Percentiles rank a stretch among this genome's conserved stretches.
Conservation (phyloP, 441 rosid species). For the Eutrema salsugineum region DNA sequence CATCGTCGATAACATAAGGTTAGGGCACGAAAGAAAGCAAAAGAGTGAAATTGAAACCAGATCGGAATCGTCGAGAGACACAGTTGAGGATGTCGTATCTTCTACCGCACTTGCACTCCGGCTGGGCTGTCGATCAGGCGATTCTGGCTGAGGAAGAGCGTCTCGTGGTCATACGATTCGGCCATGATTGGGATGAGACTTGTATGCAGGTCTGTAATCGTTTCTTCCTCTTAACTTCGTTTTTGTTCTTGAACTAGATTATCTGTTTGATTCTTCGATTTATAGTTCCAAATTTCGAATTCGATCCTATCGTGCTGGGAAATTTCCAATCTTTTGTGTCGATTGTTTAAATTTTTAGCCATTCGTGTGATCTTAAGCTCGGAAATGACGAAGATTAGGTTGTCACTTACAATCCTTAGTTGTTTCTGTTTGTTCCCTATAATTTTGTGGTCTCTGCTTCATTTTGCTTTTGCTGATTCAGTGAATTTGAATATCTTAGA, state of each 20-base stretch:
- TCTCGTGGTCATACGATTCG: slow-evolving; percentile 78
- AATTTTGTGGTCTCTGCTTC: not conserved
- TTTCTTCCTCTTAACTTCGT: not conserved
- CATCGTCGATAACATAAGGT: not conserved
- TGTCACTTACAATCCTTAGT: not conserved
- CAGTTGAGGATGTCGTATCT: slow-evolving; percentile 57
- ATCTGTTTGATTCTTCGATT: not conserved
- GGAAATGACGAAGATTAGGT: not conserved
- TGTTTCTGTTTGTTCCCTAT: not conserved
- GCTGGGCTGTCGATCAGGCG: slow-evolving; percentile 92
- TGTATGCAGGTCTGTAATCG: slow-evolving; percentile 69
- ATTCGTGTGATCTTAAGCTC: not conserved
- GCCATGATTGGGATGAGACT: slow-evolving; percentile 95
- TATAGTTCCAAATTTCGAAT: not conserved
- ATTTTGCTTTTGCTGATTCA: not conserved
- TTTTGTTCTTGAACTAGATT: not conserved
- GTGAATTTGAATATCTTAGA: slow-evolving; percentile 35
- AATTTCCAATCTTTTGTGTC: not conserved
- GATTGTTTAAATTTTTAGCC: not conserved
- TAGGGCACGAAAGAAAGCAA: not conserved
- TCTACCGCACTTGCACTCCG: slow-evolving; percentile 85
- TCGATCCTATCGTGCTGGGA: not conserved
- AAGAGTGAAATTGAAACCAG: not conserved
- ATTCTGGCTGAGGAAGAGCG: slow-evolving; percentile 87
- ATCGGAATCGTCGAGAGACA: not conserved